Evolutionary conservation across 768 basidiomycete species (phyloP), one percentile per base, ranked within the genome.

Genomic region (Podaxis sp.): DNA sequence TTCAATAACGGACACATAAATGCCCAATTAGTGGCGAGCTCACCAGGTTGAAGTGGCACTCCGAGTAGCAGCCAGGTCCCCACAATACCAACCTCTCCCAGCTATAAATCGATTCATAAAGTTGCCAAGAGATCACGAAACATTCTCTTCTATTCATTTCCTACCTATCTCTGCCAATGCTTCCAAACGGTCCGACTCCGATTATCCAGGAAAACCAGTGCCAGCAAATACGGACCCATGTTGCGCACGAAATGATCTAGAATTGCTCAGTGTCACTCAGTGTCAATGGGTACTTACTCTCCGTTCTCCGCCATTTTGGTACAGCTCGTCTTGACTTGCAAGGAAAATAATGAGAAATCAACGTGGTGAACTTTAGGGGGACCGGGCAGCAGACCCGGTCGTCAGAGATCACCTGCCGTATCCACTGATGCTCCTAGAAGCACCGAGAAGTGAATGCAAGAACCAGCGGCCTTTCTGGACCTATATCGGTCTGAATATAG

Each of bases 91-190:
- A 51, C 49, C 12, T 51, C 56, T 26, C 19, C 19, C 56, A 22
- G n/a, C 40, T 22, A 40, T 26, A 38, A 6, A n/a, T 38, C n/a
- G 33, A 40, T 51, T 17, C 22, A n/a, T 22, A 38, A 33, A 13
- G 38, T 22, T 46, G 58, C 44, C 57, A 51, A 49, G 33, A 9
- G 6, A 46, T 46, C 19, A 30, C 42, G 44, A 49, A 48, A 48
- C 49, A 52, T 4, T 15, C 12, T 51, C 36, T 52, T 39, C 46
- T 33, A 49, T 42, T 42, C 40, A 61, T 42, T 42, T 15, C 7
- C 26, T 61, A 54, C 59, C 24, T 36, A 44, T 61, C 39, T 28
- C 60, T 61, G 40, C 39, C 53, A 44, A 54, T 11, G 13, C 13
- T 54, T 9, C 40, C 42, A 46, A 52, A 55, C 36, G 39, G 53